Conservation (phyloP, 495 filamentous ascomycete genomes). For the Neurospora hispaniola region DNA sequence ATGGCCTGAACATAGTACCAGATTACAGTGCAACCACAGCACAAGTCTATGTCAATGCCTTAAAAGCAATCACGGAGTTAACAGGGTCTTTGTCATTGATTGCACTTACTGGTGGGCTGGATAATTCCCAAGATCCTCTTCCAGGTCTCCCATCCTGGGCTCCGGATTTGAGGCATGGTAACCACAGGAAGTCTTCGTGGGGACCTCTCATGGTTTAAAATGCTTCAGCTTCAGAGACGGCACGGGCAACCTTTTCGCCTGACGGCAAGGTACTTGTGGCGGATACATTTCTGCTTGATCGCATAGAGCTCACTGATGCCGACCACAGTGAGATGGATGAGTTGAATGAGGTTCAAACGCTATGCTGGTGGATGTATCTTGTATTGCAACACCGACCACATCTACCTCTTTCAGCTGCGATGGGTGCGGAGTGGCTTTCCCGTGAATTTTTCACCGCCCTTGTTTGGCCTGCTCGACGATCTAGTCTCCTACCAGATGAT, state of each 20-base stretch:
- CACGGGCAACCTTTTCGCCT: not conserved
- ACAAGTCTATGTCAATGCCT: not conserved
- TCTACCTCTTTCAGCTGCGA: not conserved
- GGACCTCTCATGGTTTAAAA: not conserved
- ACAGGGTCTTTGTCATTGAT: not conserved
- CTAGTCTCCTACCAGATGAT: no score
- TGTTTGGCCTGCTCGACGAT: not conserved
- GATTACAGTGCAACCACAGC: not conserved
- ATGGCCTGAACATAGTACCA: not conserved
- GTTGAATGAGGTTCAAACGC: not conserved
- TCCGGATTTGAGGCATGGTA: not conserved
- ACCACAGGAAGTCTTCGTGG: not conserved
- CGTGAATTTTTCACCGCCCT: not conserved
- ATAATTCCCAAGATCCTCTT: not conserved
- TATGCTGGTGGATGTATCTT: not conserved
- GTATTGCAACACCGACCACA: not conserved
- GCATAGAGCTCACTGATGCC: not conserved
- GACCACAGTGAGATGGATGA: not conserved
- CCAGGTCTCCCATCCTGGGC: not conserved
- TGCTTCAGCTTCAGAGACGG: not conserved
- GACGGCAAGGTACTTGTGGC: not conserved
- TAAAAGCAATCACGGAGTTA: not conserved
- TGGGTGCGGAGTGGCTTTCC: not conserved
- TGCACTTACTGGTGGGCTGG: not conserved
- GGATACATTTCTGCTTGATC: not conserved